phyloP scores from a whole-genome alignment of 805 yeast genomes.

The Myxozyma nipponensis region DNA sequence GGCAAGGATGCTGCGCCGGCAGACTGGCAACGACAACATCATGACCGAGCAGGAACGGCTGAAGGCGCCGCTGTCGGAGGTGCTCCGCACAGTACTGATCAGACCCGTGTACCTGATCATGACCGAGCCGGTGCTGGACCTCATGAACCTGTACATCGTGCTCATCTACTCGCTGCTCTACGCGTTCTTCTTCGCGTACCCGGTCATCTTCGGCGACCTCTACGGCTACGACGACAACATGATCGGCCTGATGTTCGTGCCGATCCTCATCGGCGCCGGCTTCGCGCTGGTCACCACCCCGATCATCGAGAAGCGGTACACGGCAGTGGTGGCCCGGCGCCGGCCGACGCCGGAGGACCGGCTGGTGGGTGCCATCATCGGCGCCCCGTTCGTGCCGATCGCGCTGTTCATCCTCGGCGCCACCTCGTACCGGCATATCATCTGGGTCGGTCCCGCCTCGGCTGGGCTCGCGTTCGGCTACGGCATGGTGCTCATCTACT shows the following conservation, averaged over 20 bases:
- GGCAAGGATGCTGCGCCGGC: constrained; percentile 66
- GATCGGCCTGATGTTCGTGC: constrained; percentile 84
- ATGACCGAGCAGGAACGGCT: constrained; percentile 91
- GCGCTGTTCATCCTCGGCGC: constrained; percentile 62
- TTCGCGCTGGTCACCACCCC: constrained; percentile 75
- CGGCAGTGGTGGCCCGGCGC: constrained; percentile 37
- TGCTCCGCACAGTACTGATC: constrained; percentile 61
- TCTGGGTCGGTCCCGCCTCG: constrained; percentile 55
- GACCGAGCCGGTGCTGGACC: constrained; percentile 80
- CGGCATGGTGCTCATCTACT: constrained; percentile 55
- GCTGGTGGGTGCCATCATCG: constrained; percentile 50
- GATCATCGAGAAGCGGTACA: constrained; percentile 59
- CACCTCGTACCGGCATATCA: constrained; percentile 46
- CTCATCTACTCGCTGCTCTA: constrained; percentile 84
- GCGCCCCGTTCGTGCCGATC: constrained; percentile 45
- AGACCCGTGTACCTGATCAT: constrained; percentile 70
- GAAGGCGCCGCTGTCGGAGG: constrained; percentile 62
- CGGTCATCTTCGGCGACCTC: constrained; percentile 75
- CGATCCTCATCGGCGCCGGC: constrained; percentile 82
- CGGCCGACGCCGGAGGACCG: constrained; percentile 56
- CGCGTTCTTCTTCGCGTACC: constrained; percentile 94
- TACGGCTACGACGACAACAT: constrained; percentile 74
- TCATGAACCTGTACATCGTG: constrained; percentile 82
- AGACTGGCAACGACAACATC: constrained; percentile 77
- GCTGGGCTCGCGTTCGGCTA: constrained; percentile 52